Conservation (phyloP, 164 flowering plant genomes). For the Magnolia sinica region DNA sequence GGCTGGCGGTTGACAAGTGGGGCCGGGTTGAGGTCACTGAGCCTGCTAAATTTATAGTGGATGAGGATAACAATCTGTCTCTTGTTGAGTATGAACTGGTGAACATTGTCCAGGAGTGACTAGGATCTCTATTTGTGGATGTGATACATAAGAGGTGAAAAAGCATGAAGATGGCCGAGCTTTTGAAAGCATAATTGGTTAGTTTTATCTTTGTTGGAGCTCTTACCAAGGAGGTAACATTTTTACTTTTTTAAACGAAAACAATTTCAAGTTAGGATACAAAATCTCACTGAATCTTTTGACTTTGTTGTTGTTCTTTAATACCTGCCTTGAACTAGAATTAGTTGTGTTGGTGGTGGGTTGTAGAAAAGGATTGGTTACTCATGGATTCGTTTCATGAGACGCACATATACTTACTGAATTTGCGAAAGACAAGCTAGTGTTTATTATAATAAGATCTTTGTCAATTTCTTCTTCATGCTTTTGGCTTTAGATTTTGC, state of each 20-base stretch:
- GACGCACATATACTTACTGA: conserved; percentile 2
- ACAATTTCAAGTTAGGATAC: conserved; percentile 12
- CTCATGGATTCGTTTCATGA: conserved; percentile 1
- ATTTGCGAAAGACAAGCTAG: conserved; percentile 4
- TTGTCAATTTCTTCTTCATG: not conserved
- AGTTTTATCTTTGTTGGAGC: conserved; percentile 1
- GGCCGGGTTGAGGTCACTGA: conserved; percentile 36
- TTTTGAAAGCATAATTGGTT: conserved; percentile 1
- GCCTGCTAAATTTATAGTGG: not conserved
- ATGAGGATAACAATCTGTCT: conserved; percentile 34
- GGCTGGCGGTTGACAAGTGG: conserved; percentile 51
- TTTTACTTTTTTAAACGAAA: not conserved
- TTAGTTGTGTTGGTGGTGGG: conserved; percentile 2
- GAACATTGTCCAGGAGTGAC: conserved; percentile 31
- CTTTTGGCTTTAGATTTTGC: not conserved
- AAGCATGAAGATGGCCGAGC: not conserved
- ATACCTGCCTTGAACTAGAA: conserved; percentile 10
- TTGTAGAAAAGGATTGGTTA: conserved; percentile 10
- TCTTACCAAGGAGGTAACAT: not conserved
- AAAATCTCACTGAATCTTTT: conserved; percentile 3
- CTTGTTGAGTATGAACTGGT: conserved; percentile 47
- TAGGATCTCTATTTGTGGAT: not conserved
- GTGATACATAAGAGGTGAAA: not conserved
- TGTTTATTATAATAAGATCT: conserved; percentile 8
- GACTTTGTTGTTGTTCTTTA: not conserved